phyloP scores from a whole-genome alignment of 2,329 filamentous ascomycete genomes.

The Chrysosphaeria jannelii region DNA sequence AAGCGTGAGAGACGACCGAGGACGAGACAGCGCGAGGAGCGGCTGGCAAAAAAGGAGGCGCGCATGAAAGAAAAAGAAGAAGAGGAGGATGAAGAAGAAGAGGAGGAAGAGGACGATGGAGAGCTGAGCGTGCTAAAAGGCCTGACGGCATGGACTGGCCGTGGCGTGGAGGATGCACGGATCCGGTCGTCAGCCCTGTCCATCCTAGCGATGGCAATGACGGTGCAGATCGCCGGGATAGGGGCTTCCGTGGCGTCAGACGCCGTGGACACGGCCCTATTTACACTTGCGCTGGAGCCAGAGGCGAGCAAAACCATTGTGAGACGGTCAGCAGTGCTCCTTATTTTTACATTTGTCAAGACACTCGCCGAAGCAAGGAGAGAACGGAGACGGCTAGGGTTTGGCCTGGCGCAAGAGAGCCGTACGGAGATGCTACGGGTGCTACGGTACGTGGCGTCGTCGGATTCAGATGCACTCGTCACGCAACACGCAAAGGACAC shows the following conservation, averaged over 20 bases:
- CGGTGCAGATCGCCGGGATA: constrained; percentile 26
- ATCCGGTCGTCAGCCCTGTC: constrained; percentile 40
- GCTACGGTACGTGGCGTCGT: constrained; percentile 29
- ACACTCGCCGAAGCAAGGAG: constrained; percentile 24
- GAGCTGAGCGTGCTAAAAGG: constrained; percentile 41
- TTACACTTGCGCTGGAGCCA: constrained; percentile 30
- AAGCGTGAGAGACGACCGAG: constrained; percentile 29
- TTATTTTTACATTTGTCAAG: constrained; percentile 28
- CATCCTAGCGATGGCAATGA: constrained; percentile 26
- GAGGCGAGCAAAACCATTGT: constrained; percentile 30
- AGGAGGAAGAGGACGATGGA: constrained; percentile 21
- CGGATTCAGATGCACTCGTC: constrained; percentile 39
- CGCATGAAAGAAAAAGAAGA: background rate
- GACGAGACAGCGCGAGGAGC: constrained; percentile 23
- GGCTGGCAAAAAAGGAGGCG: constrained; percentile 16
- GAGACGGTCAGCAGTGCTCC: constrained; percentile 31
- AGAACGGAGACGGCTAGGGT: constrained; percentile 15
- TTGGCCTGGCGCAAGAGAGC: constrained; percentile 22
- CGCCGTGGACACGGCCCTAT: constrained; percentile 30
- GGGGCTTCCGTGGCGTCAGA: constrained; percentile 20
- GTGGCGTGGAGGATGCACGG: constrained; percentile 36
- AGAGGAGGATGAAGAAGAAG: constrained; percentile 16
- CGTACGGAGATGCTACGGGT: constrained; percentile 29
- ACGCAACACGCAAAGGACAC: constrained; percentile 34
- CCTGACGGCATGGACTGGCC: too few relatives aligned